Evolutionary conservation across 139 green algal genomes (phyloP).

Genomic region (Chlorella sp.): DNA sequence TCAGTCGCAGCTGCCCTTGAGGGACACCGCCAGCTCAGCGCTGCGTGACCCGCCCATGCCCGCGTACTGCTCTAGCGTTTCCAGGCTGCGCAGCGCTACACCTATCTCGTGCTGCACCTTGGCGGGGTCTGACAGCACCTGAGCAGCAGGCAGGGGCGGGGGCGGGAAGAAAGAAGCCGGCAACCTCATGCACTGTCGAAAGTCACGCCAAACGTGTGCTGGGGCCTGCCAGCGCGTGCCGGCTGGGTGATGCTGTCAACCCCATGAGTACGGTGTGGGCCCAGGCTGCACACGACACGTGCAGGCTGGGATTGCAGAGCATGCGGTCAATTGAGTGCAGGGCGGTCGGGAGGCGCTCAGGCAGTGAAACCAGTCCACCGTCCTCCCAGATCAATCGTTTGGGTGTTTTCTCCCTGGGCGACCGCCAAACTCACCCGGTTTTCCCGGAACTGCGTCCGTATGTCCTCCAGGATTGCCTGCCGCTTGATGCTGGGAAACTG

Average conservation of each 20-base stretch:
- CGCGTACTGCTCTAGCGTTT: constrained; percentile 52
- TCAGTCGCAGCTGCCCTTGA: constrained; percentile 51
- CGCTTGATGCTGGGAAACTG: constrained; percentile 78
- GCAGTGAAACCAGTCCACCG: no score
- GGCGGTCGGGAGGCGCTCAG: no score
- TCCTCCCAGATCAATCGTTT: no score
- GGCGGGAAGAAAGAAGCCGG: neutral
- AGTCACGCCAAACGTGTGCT: no score
- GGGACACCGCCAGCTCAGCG: constrained; percentile 39
- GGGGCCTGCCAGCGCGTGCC: no score
- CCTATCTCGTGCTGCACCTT: constrained; percentile 35
- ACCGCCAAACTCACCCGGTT: constrained; percentile 62
- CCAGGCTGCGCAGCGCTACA: constrained; percentile 43
- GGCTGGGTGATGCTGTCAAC: neutral
- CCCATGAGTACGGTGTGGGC: no score
- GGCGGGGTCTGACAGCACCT: constrained; percentile 54
- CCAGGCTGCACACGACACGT: no score
- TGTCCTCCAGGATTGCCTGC: constrained; percentile 69
- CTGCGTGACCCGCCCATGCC: constrained; percentile 20
- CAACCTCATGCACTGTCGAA: no score
- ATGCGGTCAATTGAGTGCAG: no score
- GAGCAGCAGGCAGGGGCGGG: neutral
- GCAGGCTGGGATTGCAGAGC: no score
- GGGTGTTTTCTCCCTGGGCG: no score
- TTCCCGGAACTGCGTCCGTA: constrained; percentile 73